A percentile compares a stretch with the other conserved stretches of the same genome.
Evolutionary conservation across 2,329 filamentous ascomycete species (phyloP).

Genomic region (Nigrospora osmanthi): DNA sequence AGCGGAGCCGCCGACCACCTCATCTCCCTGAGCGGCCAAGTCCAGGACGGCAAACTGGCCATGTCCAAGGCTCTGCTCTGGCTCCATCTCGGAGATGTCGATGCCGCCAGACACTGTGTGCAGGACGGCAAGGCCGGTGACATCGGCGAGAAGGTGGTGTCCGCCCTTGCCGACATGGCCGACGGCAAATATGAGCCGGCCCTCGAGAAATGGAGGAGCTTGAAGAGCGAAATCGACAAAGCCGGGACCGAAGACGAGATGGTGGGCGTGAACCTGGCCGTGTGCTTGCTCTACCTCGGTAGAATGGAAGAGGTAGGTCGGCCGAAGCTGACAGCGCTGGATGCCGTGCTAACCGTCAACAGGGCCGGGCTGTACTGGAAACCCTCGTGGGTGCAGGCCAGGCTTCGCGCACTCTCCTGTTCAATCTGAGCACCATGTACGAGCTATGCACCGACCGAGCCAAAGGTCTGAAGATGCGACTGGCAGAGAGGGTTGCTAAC

Average conservation of each 20-base stretch:
- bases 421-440: conserved; percentile 87
- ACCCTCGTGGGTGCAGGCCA: conserved; percentile 52
- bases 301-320: conserved; percentile 58
- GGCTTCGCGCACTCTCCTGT: conserved; percentile 72
- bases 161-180: conserved; percentile 69
- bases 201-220: conserved; percentile 48
- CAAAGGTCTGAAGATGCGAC: conserved; percentile 56
- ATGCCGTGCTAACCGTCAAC: conserved; percentile 13
- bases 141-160: conserved; percentile 40
- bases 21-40: conserved; percentile 39
- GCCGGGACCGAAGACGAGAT: conserved; percentile 51
- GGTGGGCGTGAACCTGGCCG: conserved; percentile 73
- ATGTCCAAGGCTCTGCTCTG: conserved; percentile 59
- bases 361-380: conserved; percentile 63
- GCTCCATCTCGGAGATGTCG: conserved; percentile 71
- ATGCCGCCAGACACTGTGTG: conserved; percentile 54
- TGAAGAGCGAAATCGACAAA: conserved; percentile 36
- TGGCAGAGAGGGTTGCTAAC: conserved; percentile 63
- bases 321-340: not conserved
- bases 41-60: conserved; percentile 30
- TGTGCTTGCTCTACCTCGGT: conserved; percentile 77
- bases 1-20: conserved; percentile 72
- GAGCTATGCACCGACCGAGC: conserved; percentile 81
- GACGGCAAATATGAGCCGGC: conserved; percentile 66
- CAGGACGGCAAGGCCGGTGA: conserved; percentile 26